These are phyloP conservation scores for Auxenochlorella pyrenoidosa DNA, from an alignment of 139 green algal species.

Conservation along the genomic window DNA sequence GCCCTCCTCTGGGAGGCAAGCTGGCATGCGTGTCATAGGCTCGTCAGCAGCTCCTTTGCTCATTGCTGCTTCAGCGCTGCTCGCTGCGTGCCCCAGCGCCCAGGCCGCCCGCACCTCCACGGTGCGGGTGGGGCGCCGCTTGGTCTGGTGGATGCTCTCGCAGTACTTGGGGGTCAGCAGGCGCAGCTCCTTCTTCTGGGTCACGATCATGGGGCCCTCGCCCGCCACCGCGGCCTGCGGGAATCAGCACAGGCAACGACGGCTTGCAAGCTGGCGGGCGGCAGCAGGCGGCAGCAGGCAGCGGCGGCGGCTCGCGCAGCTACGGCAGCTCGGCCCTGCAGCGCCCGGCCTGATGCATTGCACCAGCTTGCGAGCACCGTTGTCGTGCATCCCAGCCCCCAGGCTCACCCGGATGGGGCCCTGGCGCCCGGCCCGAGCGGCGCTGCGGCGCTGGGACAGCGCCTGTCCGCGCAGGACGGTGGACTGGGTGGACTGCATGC, in stretches of 20 bases:
- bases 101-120: conserved; percentile 64
- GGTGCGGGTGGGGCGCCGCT: conserved; percentile 86
- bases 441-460: conserved; percentile 7
- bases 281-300: too few relatives aligned
- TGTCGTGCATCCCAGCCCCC: background rate
- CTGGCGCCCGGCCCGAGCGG: background rate
- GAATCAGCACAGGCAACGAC: background rate
- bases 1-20: too few relatives aligned
- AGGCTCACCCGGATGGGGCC: conserved; percentile 12
- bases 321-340: background rate
- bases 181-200: conserved; percentile 36
- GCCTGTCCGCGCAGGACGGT: background rate
- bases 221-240: conserved; percentile 1
- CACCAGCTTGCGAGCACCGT: background rate
- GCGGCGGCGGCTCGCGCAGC: too few relatives aligned
- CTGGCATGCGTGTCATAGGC: too few relatives aligned
- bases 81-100: background rate
- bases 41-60: background rate
- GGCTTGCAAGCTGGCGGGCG: background rate
- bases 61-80: background rate
- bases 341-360: background rate
- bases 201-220: conserved; percentile 32
- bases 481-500: background rate
- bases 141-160: conserved; percentile 83
- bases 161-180: conserved; percentile 84